Evolutionary conservation across 495 filamentous ascomycete genomes (phyloP).

Genomic region (Gamarada debralockiae): DNA sequence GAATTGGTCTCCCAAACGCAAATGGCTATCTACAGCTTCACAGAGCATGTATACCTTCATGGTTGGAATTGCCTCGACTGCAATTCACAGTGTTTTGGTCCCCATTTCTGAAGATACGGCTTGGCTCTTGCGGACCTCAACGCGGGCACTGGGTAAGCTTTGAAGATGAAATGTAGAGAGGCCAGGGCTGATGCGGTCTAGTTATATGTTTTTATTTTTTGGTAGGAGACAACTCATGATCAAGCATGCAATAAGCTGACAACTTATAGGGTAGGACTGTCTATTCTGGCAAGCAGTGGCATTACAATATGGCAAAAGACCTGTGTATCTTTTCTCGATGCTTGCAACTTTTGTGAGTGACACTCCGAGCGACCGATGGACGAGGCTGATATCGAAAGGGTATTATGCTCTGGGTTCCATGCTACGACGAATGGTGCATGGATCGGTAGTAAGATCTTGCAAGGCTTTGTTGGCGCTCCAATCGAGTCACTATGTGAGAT

Average conservation of each 20-base stretch:
- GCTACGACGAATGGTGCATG: constrained; percentile 35
- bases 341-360: constrained; percentile 45
- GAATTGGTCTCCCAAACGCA: constrained; percentile 56
- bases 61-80: constrained; percentile 26
- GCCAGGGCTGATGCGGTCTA: neutral
- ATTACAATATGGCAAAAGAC: constrained; percentile 62
- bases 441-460: constrained; percentile 58
- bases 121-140: constrained; percentile 30
- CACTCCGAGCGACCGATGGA: neutral
- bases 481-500: constrained; percentile 62
- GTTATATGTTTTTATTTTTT: constrained; percentile 44
- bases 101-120: constrained; percentile 32
- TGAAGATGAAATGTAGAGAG: neutral
- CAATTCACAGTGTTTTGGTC: constrained; percentile 26
- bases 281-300: constrained; percentile 69
- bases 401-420: constrained; percentile 22
- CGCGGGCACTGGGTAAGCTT: constrained; percentile 54
- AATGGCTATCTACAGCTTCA: constrained; percentile 28
- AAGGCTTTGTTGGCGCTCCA: constrained; percentile 62
- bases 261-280: constrained; percentile 55
- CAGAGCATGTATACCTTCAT: constrained; percentile 19
- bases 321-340: constrained; percentile 56
- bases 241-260: neutral
- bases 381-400: constrained; percentile 1
- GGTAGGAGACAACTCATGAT: neutral